phyloP scores from a whole-genome alignment of 139 green algal genomes.

The Eudorina sp. region DNA sequence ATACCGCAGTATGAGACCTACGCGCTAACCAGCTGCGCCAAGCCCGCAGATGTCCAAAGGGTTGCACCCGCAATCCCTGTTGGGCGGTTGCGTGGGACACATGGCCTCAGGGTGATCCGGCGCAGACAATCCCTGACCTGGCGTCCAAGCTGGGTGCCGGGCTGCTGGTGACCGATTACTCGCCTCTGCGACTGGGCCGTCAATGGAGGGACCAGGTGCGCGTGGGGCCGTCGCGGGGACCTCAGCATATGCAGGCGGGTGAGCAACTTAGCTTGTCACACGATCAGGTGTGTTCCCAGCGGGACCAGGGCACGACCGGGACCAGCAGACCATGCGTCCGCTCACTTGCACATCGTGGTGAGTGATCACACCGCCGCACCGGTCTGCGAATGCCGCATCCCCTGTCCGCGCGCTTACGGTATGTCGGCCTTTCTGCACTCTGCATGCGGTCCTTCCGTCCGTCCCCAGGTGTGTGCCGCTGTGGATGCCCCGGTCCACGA shows the following conservation, averaged over 20 bases:
- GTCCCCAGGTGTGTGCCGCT: conserved; percentile 41
- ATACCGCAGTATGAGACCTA: no score
- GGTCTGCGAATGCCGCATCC: not conserved
- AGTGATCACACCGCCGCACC: not conserved
- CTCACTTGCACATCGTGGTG: not conserved
- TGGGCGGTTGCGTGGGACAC: no score
- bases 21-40: no score
- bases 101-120: conserved; percentile 83
- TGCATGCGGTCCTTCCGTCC: not conserved
- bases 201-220: conserved; percentile 82
- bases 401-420: no score
- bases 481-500: conserved; percentile 79
- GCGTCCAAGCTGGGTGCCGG: conserved; percentile 69
- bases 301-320: not conserved
- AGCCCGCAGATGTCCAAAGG: no score
- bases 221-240: no score
- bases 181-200: conserved; percentile 80
- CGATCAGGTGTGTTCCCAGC: no score
- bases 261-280: no score
- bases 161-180: conserved; percentile 94
- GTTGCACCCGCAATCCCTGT: no score
- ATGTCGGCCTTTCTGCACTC: not conserved
- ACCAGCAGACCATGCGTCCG: not conserved
- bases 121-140: conserved; percentile 82
- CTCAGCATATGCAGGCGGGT: no score